Base-by-base conservation (phyloP, 805 yeast species). In the Teunomyces lycoperdinae region DNA sequence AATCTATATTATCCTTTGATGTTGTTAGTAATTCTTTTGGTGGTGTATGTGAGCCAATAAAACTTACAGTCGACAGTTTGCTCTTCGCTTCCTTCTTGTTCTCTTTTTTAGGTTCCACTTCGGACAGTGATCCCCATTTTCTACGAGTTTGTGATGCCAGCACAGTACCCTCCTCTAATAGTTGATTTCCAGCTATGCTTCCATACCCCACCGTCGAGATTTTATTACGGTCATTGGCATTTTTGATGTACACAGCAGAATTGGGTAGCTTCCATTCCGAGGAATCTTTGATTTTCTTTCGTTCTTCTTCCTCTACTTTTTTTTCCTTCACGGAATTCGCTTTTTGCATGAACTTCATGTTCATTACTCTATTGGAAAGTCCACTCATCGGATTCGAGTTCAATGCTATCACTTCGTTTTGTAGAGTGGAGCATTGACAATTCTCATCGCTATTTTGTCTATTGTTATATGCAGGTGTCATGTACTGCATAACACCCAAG, bases 361-460 rank as follows among this genome's bases (percentile, higher is more conserved):
- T 85, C 82, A 85, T 72, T 57, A 89, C 87, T 58, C 89, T 77
- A 57, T 80, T 79, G 26, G 94, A 85, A 45, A 72, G 62, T 6
- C 66, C 63, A 51, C 66, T 61, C 70, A 64, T 66, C 24, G 6
- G 24, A 20, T 20, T 20, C 24, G 6, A 6, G 24, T 20, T 20
- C 24, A 20, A 20, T 20, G 6, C 24, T 20, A 20, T 20, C 24
- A 20, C 24, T 20, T 5, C 6, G 24, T 13, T 26, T 10, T 13
- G 9, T 8, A n/a, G 17, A 13, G 34, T 32, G 7, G 9, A 32
- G 10, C 41, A n/a, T 5, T 8, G 14, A 26, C 4, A 32, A 30
- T n/a, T 27, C 39, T 35, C 41, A 31, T 41, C 45, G 42, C 35
- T n/a, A 9, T 20, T 14, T 24, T 11, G 8, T 6, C 9, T 16